phyloP scores from a whole-genome alignment of 345 rosid genomes.

The Passiflora organensis region DNA sequence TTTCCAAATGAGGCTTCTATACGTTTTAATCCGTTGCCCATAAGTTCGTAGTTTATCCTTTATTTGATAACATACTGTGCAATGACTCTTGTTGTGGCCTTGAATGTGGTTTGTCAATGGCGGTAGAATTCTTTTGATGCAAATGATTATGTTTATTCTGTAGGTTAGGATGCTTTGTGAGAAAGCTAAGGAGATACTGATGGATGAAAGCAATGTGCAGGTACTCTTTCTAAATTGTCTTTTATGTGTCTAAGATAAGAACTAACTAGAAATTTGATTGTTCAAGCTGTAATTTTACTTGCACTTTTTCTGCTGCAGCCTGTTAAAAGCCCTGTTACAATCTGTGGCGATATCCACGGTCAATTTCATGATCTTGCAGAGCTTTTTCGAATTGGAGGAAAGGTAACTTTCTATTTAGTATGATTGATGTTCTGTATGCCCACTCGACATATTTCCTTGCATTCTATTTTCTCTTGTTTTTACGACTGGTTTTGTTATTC shows the following conservation, averaged over 20 bases:
- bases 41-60: too few relatives aligned
- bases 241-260: neutral
- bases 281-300: neutral
- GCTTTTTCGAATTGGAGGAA: constrained; percentile 93
- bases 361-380: constrained; percentile 99
- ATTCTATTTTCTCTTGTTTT: too few relatives aligned
- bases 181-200: constrained; percentile 92
- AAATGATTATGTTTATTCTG: constrained; percentile 4
- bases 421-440: too few relatives aligned
- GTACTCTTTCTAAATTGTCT: constrained; percentile 24
- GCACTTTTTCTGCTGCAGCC: constrained; percentile 40
- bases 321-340: constrained; percentile 91
- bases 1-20: too few relatives aligned
- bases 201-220: constrained; percentile 99
- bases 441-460: neutral
- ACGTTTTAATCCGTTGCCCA: too few relatives aligned
- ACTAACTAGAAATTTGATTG: neutral
- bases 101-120: neutral
- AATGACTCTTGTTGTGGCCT: neutral
- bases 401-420: constrained; percentile 39
- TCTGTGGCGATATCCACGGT: constrained; percentile 95
- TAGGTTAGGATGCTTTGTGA: constrained; percentile 92
- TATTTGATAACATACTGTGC: too few relatives aligned
- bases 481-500: too few relatives aligned
- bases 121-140: neutral